Percentiles rank a stretch among this genome's conserved stretches.
These are phyloP conservation scores for Wickerhamiella sorbophila DNA, from an alignment of 805 yeast genomes.

Conservation along the genomic window DNA sequence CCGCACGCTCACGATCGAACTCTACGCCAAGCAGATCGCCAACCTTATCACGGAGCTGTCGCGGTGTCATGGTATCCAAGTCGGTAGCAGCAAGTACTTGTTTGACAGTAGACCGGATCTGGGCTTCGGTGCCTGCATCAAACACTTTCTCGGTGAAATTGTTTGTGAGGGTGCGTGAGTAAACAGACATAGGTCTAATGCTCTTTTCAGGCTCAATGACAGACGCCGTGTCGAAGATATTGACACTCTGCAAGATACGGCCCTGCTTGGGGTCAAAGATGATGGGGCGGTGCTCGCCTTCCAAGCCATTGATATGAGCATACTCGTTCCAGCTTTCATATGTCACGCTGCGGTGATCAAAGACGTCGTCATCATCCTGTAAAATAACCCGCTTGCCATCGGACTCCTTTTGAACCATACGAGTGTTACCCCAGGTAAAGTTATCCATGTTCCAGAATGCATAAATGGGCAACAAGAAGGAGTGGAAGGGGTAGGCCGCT, in stretches of 20 bases:
- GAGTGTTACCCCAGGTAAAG: slow-evolving; percentile 53
- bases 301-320: slow-evolving; percentile 25
- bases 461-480: slow-evolving; percentile 43
- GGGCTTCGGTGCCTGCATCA: slow-evolving; percentile 19
- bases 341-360: slow-evolving; percentile 26
- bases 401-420: slow-evolving; percentile 40
- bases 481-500: slow-evolving; percentile 46
- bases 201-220: neutral
- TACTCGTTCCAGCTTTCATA: slow-evolving; percentile 28
- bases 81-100: slow-evolving; percentile 23
- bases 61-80: slow-evolving; percentile 25
- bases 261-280: slow-evolving; percentile 25
- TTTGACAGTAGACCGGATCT: slow-evolving; percentile 21
- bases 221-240: slow-evolving; percentile 16
- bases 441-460: slow-evolving; percentile 55
- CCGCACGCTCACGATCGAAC: slow-evolving; percentile 21
- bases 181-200: slow-evolving; percentile 1
- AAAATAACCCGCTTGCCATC: slow-evolving; percentile 34
- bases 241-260: slow-evolving; percentile 15
- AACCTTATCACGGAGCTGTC: slow-evolving; percentile 25
- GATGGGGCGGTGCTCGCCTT: slow-evolving; percentile 27
- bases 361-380: slow-evolving; percentile 24
- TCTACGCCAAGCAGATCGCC: slow-evolving; percentile 25
- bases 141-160: slow-evolving; percentile 5
- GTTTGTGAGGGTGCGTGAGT: neutral